phyloP scores from a whole-genome alignment of 495 filamentous ascomycete species.

The Aspergillus sparsus region DNA sequence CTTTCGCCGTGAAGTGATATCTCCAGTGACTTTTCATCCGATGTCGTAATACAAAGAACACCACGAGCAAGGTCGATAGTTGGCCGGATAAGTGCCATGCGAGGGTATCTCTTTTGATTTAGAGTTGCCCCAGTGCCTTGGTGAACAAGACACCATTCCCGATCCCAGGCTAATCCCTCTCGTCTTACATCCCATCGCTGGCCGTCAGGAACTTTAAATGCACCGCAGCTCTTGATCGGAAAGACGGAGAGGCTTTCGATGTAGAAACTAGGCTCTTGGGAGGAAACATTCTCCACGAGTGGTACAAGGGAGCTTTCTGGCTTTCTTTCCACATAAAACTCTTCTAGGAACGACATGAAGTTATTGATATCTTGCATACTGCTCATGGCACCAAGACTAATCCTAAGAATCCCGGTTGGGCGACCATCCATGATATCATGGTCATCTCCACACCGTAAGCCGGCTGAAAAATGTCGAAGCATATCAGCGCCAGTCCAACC shows the following conservation, averaged over 20 bases:
- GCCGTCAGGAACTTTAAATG: conserved; percentile 66
- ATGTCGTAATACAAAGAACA: conserved; percentile 49
- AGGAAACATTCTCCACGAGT: conserved; percentile 19
- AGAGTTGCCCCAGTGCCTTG: conserved; percentile 74
- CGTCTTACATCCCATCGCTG: conserved; percentile 69
- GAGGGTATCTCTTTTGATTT: conserved; percentile 79
- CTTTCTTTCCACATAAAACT: conserved; percentile 69
- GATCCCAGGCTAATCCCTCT: conserved; percentile 86
- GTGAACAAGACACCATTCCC: conserved; percentile 92
- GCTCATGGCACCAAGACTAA: conserved; percentile 87
- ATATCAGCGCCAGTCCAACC: conserved; percentile 75
- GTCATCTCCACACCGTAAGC: conserved; percentile 76
- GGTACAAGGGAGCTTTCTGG: conserved; percentile 31
- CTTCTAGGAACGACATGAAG: conserved; percentile 69
- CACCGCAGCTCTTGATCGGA: conserved; percentile 88
- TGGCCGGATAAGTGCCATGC: conserved; percentile 79
- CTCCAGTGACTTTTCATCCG: conserved; percentile 36
- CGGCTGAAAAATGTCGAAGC: conserved; percentile 75
- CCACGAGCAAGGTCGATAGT: conserved; percentile 63
- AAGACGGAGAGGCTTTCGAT: conserved; percentile 68
- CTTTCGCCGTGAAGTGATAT: conserved; percentile 62
- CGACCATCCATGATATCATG: conserved; percentile 80
- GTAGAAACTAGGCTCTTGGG: conserved; percentile 36
- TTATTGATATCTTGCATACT: conserved; percentile 70
- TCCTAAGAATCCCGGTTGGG: conserved; percentile 82